Percentiles rank a stretch among this genome's conserved stretches.
These are phyloP conservation scores for Populus hybrid DNA, from an alignment of 441 rosid genomes.

Conservation along the genomic window DNA sequence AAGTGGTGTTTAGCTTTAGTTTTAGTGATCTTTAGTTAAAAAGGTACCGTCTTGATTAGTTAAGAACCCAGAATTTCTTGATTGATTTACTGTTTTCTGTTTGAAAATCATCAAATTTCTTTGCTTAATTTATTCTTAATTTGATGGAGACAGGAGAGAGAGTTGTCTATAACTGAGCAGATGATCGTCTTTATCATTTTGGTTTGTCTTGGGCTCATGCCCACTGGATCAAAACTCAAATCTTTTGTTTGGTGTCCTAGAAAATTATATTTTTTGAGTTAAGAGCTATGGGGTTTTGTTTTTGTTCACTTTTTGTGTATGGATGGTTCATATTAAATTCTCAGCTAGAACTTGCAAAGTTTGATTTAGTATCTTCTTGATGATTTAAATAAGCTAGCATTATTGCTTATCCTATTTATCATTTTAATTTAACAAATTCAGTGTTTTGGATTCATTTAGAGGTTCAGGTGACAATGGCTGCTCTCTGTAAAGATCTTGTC, in stretches of 20 bases:
- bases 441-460: constrained; percentile 9
- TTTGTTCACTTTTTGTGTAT: background rate
- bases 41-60: background rate
- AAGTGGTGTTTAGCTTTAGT: no score
- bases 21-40: background rate
- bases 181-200: background rate
- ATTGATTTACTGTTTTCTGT: background rate
- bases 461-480: constrained; percentile 28
- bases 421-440: background rate
- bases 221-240: background rate
- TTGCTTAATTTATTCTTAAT: background rate
- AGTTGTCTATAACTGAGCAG: background rate
- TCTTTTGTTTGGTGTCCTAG: background rate
- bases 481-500: constrained; percentile 47
- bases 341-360: background rate
- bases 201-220: background rate
- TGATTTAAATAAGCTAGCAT: no score
- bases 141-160: background rate
- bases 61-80: constrained; percentile 1
- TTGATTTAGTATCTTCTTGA: background rate
- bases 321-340: background rate
- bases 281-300: background rate
- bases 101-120: background rate
- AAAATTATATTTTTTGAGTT: background rate
- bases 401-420: no score